Evolutionary conservation across 805 yeast genomes (phyloP), one percentile per base, ranked within the genome.

Genomic region (Metschnikowia corniflorae): DNA sequence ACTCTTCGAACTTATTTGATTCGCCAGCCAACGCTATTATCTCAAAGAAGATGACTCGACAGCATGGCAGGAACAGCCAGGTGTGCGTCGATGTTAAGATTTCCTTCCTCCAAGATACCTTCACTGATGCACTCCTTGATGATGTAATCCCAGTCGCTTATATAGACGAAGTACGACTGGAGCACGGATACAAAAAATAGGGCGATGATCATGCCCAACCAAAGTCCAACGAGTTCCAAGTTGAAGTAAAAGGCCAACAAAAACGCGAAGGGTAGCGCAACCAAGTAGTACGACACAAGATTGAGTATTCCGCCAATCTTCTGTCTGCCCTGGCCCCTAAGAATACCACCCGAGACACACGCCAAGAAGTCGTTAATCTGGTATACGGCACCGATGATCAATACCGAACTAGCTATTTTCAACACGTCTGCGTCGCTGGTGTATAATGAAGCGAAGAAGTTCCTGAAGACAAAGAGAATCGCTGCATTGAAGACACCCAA

Each of bases 261-360:
- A 29, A 77, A 64, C 6, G 84, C 71, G 50, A 78, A 57, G 4
- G 88, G 88, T 13, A 81, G 60, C 9, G 86, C 86, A 21, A 81
- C 56, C 29, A 75, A 61, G 47, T 81, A 80, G 55, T 80, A 80
- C 5, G 81, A 65, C 22, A 76, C 40, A 44, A 80, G 55, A 41
- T 77, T 78, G 22, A 78, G 70, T 34, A 70, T 68, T 2, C 83
- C 82, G 0, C 83, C 82, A 24, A 80, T 71, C 49, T 70, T 73
- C 28, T 81, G 82, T 57, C 76, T 76, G 12, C 91, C 91, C 61
- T 82, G 89, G 5, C 91, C 91, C 54, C 93, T 71, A 36, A 84
- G 63, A 42, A 86, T 71, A 12, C 91, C 91, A 12, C 86, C 88
- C 1, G 84, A 75, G 32, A 81, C 78, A 12, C 86, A 84, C 44